Evolutionary conservation across 208 protist species (phyloP).

Genomic region (Crithidia bombi): DNA sequence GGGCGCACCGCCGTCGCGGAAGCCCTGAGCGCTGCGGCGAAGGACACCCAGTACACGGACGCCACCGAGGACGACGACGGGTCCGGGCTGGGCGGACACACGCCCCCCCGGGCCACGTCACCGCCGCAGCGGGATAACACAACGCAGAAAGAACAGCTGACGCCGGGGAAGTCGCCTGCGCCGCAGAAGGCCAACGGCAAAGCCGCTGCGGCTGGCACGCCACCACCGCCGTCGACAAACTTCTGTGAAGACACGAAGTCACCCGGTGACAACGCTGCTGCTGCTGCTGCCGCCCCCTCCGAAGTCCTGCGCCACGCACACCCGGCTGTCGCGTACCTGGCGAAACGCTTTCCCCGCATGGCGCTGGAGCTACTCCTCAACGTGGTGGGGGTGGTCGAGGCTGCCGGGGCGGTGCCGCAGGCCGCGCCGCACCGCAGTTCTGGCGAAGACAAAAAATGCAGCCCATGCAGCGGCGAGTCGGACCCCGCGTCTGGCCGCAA

Average conservation of each 20-base stretch:
- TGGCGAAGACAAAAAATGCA: background rate
- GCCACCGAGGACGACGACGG: background rate
- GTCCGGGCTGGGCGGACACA: too few species aligned
- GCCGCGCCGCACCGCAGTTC: background rate
- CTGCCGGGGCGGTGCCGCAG: slow-evolving; percentile 14
- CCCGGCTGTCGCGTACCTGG: slow-evolving; percentile 40
- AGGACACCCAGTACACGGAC: slow-evolving; percentile 23
- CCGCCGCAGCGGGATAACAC: background rate
- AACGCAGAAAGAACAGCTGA: background rate
- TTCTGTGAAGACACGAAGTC: background rate
- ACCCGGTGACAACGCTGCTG: background rate
- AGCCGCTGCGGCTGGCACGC: background rate
- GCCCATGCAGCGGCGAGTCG: background rate
- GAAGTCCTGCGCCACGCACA: slow-evolving; percentile 19
- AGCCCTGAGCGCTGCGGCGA: slow-evolving; percentile 21
- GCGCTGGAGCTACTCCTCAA: slow-evolving; percentile 27
- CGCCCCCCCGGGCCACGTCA: too few species aligned
- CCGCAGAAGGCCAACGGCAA: slow-evolving; percentile 1
- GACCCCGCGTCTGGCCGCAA: background rate
- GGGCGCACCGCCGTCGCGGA: slow-evolving; percentile 23
- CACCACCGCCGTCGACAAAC: background rate
- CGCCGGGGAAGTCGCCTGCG: background rate
- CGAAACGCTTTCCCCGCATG: slow-evolving; percentile 33
- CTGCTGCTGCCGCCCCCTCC: background rate
- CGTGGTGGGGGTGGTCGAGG: slow-evolving; percentile 17